phyloP scores from a whole-genome alignment of 495 filamentous ascomycete genomes.

The Astrothelium subdiscretum region DNA sequence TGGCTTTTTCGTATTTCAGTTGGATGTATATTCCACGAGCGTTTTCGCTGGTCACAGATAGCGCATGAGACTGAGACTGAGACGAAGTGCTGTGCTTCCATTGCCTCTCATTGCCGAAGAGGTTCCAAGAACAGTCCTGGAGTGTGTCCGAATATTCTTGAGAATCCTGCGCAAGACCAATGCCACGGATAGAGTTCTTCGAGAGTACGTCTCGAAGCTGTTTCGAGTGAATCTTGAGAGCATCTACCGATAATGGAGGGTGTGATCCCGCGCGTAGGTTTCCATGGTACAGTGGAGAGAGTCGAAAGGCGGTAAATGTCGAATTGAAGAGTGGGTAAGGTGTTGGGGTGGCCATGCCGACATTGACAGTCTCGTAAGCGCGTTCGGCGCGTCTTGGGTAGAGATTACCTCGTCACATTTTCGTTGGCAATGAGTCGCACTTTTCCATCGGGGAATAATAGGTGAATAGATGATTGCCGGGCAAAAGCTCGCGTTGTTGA shows the following conservation, averaged over 20 bases:
- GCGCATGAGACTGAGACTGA: conserved; percentile 7
- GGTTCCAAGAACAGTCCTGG: conserved; percentile 22
- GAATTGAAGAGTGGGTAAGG: conserved; percentile 19
- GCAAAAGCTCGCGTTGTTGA: background rate
- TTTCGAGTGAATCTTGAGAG: conserved; percentile 19
- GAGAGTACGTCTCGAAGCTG: conserved; percentile 20
- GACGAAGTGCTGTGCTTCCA: background rate
- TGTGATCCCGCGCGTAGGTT: background rate
- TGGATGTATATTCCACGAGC: conserved; percentile 21
- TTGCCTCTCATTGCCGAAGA: conserved; percentile 19
- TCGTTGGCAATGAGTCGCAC: too few species aligned
- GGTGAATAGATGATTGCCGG: too few species aligned
- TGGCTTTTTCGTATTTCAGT: conserved; percentile 19
- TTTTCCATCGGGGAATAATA: too few species aligned
- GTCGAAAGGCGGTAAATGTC: conserved; percentile 13
- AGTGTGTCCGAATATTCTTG: conserved; percentile 14
- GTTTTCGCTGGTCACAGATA: conserved; percentile 8
- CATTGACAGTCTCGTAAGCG: background rate
- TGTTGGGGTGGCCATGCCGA: background rate
- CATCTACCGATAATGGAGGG: conserved; percentile 11
- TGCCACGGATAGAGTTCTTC: conserved; percentile 24
- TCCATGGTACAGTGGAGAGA: conserved; percentile 28
- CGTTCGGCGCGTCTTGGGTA: background rate
- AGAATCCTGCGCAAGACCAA: conserved; percentile 15
- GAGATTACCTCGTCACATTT: background rate